Conservation (phyloP, 1,284 basidiomycete genomes). For the Coniferiporia weirii region DNA sequence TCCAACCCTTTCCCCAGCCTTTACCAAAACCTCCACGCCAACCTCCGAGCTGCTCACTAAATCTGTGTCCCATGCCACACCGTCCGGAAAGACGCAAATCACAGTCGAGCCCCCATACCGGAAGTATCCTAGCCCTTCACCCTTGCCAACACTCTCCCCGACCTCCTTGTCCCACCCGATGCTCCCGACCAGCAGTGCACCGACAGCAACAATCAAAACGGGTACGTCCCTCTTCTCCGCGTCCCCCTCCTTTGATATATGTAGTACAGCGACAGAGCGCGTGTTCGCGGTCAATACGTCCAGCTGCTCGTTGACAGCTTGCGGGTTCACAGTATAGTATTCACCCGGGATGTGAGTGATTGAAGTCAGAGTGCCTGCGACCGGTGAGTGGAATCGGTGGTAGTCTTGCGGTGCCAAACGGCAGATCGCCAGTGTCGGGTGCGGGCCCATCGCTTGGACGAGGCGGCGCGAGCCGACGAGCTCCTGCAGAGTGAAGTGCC, state of each 20-base stretch:
- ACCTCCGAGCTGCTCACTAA: conserved; percentile 34
- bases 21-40: conserved; percentile 43
- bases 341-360: conserved; percentile 28
- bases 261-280: conserved; percentile 22
- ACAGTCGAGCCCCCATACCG: conserved; percentile 34
- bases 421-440: conserved; percentile 37
- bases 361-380: conserved; percentile 32
- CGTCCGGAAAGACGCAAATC: conserved; percentile 35
- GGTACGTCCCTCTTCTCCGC: conserved; percentile 18
- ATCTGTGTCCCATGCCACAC: conserved; percentile 39
- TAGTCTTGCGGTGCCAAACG: conserved; percentile 50
- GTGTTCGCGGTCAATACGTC: conserved; percentile 42
- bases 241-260: background rate
- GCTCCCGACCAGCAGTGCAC: conserved; percentile 27
- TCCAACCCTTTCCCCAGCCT: conserved; percentile 31
- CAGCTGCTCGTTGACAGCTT: conserved; percentile 43
- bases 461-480: conserved; percentile 36
- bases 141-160: conserved; percentile 22
- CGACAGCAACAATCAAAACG: conserved; percentile 25
- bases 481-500: conserved; percentile 39
- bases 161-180: conserved; percentile 23
- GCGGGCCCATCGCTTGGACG: conserved; percentile 21
- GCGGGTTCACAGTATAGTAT: conserved; percentile 41
- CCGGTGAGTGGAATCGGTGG: conserved; percentile 50
- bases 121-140: conserved; percentile 23